phyloP scores from a whole-genome alignment of 116 monocot species.

The Trichopus zeylanicus region DNA sequence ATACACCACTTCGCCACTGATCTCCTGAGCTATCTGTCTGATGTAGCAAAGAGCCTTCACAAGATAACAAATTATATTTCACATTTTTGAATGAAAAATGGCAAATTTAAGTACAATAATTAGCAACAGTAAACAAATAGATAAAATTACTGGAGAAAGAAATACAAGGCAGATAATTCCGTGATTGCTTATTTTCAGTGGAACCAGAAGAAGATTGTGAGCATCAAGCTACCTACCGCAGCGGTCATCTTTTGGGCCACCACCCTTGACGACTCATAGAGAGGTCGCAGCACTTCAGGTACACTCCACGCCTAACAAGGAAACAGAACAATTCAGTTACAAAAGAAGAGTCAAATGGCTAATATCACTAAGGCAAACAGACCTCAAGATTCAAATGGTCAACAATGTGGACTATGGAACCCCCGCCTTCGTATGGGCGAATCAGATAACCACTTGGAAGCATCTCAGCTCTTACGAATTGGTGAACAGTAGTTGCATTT shows the following conservation, averaged over 20 bases:
- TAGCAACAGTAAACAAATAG: too few relatives aligned
- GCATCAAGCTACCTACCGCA: conserved; percentile 39
- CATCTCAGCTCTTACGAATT: conserved; percentile 89
- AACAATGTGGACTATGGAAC: conserved; percentile 90
- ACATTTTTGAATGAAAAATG: too few relatives aligned
- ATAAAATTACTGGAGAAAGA: too few relatives aligned
- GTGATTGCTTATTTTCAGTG: too few relatives aligned
- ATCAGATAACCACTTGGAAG: conserved; percentile 87
- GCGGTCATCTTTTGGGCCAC: conserved; percentile 93
- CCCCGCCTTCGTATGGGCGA: conserved; percentile 80
- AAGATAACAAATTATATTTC: too few relatives aligned
- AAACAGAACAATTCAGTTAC: not conserved
- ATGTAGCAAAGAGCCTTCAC: conserved; percentile 74
- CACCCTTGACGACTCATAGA: conserved; percentile 80
- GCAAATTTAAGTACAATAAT: too few relatives aligned
- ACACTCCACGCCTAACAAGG: conserved; percentile 68
- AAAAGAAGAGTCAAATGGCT: too few relatives aligned
- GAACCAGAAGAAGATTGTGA: not conserved
- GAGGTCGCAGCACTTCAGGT: conserved; percentile 87
- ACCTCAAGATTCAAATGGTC: conserved; percentile 96
- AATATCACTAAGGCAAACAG: conserved; percentile 2
- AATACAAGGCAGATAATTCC: too few relatives aligned
- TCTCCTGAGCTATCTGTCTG: conserved; percentile 88
- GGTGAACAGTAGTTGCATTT: conserved; percentile 37
- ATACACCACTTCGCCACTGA: conserved; percentile 60